phyloP scores from a whole-genome alignment of 2,329 filamentous ascomycete genomes.

The Microcera coccophila region DNA sequence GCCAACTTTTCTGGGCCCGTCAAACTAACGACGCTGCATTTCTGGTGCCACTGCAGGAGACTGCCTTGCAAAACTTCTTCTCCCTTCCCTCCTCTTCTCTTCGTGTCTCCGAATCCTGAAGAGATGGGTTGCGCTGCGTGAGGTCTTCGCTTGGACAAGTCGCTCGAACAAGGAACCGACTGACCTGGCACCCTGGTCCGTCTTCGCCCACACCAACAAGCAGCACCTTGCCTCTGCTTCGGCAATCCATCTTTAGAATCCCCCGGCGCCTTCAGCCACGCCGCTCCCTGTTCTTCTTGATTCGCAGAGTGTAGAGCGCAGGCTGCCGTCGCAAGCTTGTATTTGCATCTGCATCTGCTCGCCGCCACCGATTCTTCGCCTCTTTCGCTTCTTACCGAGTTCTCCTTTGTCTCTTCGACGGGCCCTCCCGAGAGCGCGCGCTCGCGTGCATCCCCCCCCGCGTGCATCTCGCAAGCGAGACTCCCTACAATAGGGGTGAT shows the following conservation, averaged over 20 bases:
- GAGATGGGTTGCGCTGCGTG: background rate
- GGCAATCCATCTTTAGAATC: slow-evolving; percentile 8
- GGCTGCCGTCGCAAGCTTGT: slow-evolving; percentile 7
- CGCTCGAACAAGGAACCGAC: too few relatives aligned
- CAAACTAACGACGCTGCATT: background rate
- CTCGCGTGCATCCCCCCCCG: slow-evolving; percentile 15
- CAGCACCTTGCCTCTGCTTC: slow-evolving; percentile 13
- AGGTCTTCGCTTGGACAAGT: slow-evolving; percentile 4
- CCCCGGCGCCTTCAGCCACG: slow-evolving; percentile 11
- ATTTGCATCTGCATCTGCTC: slow-evolving; percentile 10
- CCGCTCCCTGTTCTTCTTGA: background rate
- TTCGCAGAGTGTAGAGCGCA: background rate
- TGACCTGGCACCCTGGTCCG: slow-evolving; percentile 9
- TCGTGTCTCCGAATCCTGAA: too few relatives aligned
- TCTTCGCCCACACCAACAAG: slow-evolving; percentile 15
- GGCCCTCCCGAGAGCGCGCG: slow-evolving; percentile 13
- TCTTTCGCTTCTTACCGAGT: slow-evolving; percentile 18
- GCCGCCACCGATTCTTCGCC: slow-evolving; percentile 11
- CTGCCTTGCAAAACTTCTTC: background rate
- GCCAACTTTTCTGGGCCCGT: background rate
- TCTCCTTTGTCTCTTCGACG: slow-evolving; percentile 15
- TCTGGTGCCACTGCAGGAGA: background rate
- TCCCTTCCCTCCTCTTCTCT: too few relatives aligned
- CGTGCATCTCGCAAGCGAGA: slow-evolving; percentile 14
- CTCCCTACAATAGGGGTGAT: slow-evolving; percentile 1